Percentiles rank a stretch among this genome's conserved stretches.
These are phyloP conservation scores for Corylus heterophylla DNA, from an alignment of 306 rosid genomes.

Conservation along the genomic window DNA sequence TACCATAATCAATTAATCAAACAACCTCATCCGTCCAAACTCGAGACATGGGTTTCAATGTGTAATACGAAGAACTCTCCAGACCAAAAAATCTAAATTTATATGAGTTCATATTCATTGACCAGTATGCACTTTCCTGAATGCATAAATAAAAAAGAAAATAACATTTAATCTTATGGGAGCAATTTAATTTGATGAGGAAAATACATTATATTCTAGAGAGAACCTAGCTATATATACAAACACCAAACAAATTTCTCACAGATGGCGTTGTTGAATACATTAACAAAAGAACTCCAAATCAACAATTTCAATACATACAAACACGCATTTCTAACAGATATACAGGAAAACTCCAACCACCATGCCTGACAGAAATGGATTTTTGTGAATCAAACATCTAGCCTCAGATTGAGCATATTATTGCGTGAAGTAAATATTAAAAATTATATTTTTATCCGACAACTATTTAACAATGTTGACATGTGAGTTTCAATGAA, in stretches of 20 bases:
- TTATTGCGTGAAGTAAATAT: no score
- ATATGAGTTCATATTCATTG: constrained; percentile 79
- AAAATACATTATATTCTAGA: neutral
- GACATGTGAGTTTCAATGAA: no score
- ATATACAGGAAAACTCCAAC: neutral
- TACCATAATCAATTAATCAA: no score
- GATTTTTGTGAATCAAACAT: neutral
- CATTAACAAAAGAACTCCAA: neutral
- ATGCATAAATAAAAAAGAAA: no score
- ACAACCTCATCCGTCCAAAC: no score
- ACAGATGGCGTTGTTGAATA: neutral
- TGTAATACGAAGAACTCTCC: constrained; percentile 63
- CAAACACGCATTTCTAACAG: neutral
- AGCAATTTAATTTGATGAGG: neutral
- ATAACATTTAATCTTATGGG: constrained; percentile 10
- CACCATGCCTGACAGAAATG: neutral
- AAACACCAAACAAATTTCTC: neutral
- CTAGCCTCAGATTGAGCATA: neutral
- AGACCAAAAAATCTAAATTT: constrained; percentile 67
- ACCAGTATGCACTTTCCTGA: constrained; percentile 84
- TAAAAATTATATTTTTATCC: no score
- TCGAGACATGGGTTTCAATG: no score
- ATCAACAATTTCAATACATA: neutral
- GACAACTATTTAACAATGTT: no score
- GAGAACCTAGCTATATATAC: neutral